Evolutionary conservation across 768 basidiomycete species (phyloP), one percentile per base, ranked within the genome.

Genomic region (Pholiota microspora): DNA sequence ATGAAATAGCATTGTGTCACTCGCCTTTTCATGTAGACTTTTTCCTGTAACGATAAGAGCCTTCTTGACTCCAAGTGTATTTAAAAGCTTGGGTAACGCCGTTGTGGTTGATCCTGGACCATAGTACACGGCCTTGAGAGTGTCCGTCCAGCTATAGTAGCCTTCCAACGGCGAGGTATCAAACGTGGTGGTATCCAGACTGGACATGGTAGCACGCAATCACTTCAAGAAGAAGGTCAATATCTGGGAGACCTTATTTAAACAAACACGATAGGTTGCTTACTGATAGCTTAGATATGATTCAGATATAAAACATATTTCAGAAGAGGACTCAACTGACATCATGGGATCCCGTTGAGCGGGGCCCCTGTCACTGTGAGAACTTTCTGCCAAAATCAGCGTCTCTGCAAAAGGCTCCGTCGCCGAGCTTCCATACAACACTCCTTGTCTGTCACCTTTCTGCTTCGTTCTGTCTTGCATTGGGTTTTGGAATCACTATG

Each of bases 41-140:
- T 72, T 84, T 25, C 90, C 89, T 2, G 90, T 92, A 44, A 92
- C 78, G 51, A 92, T 66, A 25, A 92, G 67, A 2, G 83, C 90
- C 67, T 81, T 88, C 64, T 76, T 82, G 25, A 75, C 81, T 21
- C 77, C 79, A 31, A 91, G 62, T 7, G 65, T 67, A 21, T 76
- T 59, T 54, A 89, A 71, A 12, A 91, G 69, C 62, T 79, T 80
- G 6, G 87, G 87, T 34, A 92, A 76, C 9, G 85, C 85, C 0
- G 80, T 84, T 47, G 66, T 72, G 32, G 83, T 67, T 31, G 77
- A 84, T 25, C 88, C 87, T 40, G 89, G 86, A 2, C 90, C 90
- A 64, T 89, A 92, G 63, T 83, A 79, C 15, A 92, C 71, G 16
- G 78, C 80, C 55, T 85, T 84, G 55, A 92, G 73, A 1, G 85